phyloP scores from a whole-genome alignment of 139 green algal genomes.

The Deuterostichococcus epilithicus region DNA sequence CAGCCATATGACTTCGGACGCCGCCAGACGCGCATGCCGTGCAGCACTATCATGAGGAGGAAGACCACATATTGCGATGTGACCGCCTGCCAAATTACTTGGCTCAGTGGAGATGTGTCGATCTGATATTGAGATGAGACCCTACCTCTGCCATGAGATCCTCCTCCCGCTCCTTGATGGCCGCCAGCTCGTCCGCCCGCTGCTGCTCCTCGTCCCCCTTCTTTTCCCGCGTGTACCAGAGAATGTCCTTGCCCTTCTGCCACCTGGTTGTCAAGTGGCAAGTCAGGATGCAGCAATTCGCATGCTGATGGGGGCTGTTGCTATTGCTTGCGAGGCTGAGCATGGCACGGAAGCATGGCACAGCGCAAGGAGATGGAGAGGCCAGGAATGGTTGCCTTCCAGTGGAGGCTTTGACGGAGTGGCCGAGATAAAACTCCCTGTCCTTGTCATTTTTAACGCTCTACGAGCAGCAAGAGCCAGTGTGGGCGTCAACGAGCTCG shows the following conservation, averaged over 20 bases:
- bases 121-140: not conserved
- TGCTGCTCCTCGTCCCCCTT: slow-evolving; percentile 7
- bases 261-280: slow-evolving; percentile 29
- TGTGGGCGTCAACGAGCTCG: not conserved
- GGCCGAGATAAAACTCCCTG: slow-evolving; percentile 71
- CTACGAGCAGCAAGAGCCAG: not conserved
- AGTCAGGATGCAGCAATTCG: not conserved
- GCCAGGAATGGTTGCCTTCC: slow-evolving; percentile 30
- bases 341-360: no score
- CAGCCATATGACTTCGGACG: not conserved
- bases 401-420: slow-evolving; percentile 67
- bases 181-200: slow-evolving; percentile 40
- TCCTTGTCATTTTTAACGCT: slow-evolving; percentile 62
- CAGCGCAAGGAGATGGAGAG: not conserved
- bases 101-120: not conserved
- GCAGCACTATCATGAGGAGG: not conserved
- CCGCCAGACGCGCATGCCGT: not conserved
- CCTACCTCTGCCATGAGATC: slow-evolving; percentile 75
- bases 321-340: not conserved
- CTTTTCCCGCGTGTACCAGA: slow-evolving; percentile 71
- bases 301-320: not conserved
- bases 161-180: slow-evolving; percentile 65
- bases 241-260: slow-evolving; percentile 70
- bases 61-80: not conserved
- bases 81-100: not conserved